These are phyloP conservation scores for Candida loeiensis DNA, from an alignment of 805 yeast genomes.

Conservation along the genomic window DNA sequence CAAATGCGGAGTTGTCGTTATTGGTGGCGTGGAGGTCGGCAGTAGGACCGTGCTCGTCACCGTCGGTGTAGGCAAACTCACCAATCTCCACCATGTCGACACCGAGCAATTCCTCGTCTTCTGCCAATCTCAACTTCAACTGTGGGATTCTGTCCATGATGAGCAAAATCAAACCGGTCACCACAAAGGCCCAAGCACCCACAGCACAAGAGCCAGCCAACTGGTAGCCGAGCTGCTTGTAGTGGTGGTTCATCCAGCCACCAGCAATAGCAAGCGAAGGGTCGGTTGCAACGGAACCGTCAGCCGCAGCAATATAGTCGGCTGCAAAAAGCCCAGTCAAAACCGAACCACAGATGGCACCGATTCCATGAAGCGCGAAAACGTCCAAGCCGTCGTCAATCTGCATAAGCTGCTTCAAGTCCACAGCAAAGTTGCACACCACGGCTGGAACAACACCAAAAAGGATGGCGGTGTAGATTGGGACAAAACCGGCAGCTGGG, in stretches of 20 bases:
- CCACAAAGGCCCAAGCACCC: slow-evolving; percentile 69
- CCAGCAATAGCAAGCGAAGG: slow-evolving; percentile 50
- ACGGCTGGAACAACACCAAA: slow-evolving; percentile 77
- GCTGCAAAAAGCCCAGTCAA: slow-evolving; percentile 92
- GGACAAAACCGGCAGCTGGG: slow-evolving; percentile 96
- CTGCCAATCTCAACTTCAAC: slow-evolving; percentile 75
- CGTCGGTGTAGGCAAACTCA: slow-evolving; percentile 74
- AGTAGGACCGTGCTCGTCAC: slow-evolving; percentile 28
- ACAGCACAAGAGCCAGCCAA: slow-evolving; percentile 72
- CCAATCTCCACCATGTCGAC: slow-evolving; percentile 90
- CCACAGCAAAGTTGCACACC: slow-evolving; percentile 83
- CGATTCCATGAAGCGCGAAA: slow-evolving; percentile 90
- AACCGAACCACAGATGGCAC: slow-evolving; percentile 80
- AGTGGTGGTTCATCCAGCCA: slow-evolving; percentile 87
- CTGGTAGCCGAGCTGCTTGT: slow-evolving; percentile 82
- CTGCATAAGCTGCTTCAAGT: slow-evolving; percentile 62
- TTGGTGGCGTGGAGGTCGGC: background rate
- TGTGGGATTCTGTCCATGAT: slow-evolving; percentile 73
- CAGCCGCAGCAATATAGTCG: slow-evolving; percentile 80
- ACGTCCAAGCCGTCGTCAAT: slow-evolving; percentile 96
- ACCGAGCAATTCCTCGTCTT: slow-evolving; percentile 85
- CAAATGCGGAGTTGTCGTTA: slow-evolving; percentile 35
- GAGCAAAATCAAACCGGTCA: slow-evolving; percentile 66
- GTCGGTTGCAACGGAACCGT: slow-evolving; percentile 50
- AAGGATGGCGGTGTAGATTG: slow-evolving; percentile 81